Evolutionary conservation across 2,329 filamentous ascomycete species (phyloP).

Genomic region (Cladosporium sp.): DNA sequence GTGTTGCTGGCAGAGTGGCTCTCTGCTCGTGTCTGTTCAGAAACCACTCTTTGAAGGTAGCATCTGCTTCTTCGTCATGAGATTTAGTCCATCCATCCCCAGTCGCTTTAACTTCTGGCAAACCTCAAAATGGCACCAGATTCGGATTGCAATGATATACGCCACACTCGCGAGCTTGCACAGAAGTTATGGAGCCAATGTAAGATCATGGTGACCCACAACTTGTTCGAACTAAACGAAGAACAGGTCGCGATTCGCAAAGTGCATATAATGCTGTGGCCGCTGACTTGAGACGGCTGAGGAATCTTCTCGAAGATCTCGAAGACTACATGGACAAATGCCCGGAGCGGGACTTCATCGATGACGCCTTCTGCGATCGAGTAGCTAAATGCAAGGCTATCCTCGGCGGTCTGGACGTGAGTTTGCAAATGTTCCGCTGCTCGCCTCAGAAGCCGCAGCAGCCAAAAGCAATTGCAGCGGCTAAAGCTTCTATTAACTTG

Average conservation of each 20-base stretch:
- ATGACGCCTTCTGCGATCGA: not conserved
- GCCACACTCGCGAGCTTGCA: conserved; percentile 1
- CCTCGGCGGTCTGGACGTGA: not conserved
- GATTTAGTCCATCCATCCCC: too few relatives aligned
- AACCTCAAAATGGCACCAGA: not conserved
- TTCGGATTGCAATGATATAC: not conserved
- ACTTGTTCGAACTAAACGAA: not conserved
- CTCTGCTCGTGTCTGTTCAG: too few relatives aligned
- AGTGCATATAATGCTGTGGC: not conserved
- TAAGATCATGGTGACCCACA: not conserved
- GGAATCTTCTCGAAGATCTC: conserved; percentile 6
- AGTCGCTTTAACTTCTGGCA: too few relatives aligned
- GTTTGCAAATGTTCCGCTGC: not conserved
- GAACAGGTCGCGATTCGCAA: not conserved
- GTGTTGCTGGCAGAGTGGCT: too few relatives aligned
- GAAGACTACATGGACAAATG: not conserved
- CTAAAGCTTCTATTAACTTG: not conserved
- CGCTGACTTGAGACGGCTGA: not conserved
- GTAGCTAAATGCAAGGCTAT: not conserved
- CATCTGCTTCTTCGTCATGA: too few relatives aligned
- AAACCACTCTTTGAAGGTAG: too few relatives aligned
- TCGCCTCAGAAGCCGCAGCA: not conserved
- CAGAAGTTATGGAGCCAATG: conserved; percentile 9
- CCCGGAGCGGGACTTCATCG: not conserved
- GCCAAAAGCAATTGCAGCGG: not conserved